These are phyloP conservation scores for Basipetospora chlamydospora DNA, from an alignment of 2,329 filamentous ascomycete genomes.

Conservation along the genomic window DNA sequence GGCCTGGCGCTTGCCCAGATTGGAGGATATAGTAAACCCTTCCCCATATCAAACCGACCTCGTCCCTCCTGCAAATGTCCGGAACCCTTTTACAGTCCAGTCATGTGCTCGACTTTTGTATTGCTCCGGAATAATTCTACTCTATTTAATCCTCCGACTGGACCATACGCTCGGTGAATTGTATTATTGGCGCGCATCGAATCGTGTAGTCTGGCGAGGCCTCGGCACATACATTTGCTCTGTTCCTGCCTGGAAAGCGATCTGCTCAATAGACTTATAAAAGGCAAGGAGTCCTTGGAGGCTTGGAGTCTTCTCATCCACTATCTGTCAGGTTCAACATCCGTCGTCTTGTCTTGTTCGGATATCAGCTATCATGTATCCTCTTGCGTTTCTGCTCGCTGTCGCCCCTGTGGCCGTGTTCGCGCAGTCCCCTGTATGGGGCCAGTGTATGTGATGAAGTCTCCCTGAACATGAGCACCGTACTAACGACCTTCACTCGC, in stretches of 20 bases:
- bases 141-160: not conserved
- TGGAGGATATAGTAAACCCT: too few relatives aligned
- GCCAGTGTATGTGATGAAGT: constrained; percentile 9
- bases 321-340: not conserved
- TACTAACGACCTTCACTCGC: not conserved
- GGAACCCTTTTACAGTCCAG: not conserved
- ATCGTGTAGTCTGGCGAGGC: not conserved
- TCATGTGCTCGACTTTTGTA: not conserved
- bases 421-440: constrained; percentile 9
- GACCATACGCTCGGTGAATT: not conserved
- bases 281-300: not conserved
- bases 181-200: not conserved
- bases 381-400: constrained; percentile 7
- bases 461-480: not conserved
- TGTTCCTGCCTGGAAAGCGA: not conserved
- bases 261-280: not conserved
- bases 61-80: not conserved
- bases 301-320: not conserved
- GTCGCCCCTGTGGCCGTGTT: constrained; percentile 8
- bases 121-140: not conserved
- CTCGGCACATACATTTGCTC: not conserved
- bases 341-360: not conserved
- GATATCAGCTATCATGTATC: constrained; percentile 7
- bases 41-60: not conserved
- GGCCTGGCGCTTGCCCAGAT: too few relatives aligned